Evolutionary conservation across 2,329 filamentous ascomycete species (phyloP).

Genomic region (Penicillium sumatraense): DNA sequence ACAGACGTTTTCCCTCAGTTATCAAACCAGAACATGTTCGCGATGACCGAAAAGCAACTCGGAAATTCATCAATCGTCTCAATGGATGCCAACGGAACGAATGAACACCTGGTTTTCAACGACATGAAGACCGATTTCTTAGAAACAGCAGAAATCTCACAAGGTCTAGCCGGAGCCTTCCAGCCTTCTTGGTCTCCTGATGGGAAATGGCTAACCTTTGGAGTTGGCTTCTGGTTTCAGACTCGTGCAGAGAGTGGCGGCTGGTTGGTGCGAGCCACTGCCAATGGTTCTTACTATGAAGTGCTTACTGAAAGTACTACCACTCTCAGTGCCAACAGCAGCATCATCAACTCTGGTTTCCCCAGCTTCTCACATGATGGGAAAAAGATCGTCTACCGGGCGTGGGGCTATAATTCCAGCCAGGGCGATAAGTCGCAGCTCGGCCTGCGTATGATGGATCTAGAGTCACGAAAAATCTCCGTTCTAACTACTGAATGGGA

Average conservation of each 20-base stretch:
- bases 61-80: constrained; percentile 23
- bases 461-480: constrained; percentile 2
- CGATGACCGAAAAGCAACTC: constrained; percentile 47
- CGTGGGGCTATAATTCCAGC: constrained; percentile 16
- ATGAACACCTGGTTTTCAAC: constrained; percentile 38
- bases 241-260: constrained; percentile 31
- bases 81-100: constrained; percentile 36
- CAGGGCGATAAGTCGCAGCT: constrained; percentile 13
- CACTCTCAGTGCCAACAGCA: constrained; percentile 16
- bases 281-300: constrained; percentile 32
- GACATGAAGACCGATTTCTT: constrained; percentile 28
- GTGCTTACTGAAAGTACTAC: constrained; percentile 38
- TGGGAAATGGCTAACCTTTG: constrained; percentile 29
- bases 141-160: constrained; percentile 12
- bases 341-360: constrained; percentile 44
- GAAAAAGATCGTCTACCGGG: constrained; percentile 22
- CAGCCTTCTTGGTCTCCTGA: constrained; percentile 37
- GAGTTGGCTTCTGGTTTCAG: constrained; percentile 48
- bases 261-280: constrained; percentile 27
- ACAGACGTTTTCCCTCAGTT: constrained; percentile 49
- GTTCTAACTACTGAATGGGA: constrained; percentile 12
- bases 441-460: constrained; percentile 6
- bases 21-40: constrained; percentile 22
- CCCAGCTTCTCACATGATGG: constrained; percentile 40
- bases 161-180: constrained; percentile 48